These are phyloP conservation scores for Davidsoniella australis DNA, from an alignment of 2,329 filamentous ascomycete genomes.

Conservation along the genomic window DNA sequence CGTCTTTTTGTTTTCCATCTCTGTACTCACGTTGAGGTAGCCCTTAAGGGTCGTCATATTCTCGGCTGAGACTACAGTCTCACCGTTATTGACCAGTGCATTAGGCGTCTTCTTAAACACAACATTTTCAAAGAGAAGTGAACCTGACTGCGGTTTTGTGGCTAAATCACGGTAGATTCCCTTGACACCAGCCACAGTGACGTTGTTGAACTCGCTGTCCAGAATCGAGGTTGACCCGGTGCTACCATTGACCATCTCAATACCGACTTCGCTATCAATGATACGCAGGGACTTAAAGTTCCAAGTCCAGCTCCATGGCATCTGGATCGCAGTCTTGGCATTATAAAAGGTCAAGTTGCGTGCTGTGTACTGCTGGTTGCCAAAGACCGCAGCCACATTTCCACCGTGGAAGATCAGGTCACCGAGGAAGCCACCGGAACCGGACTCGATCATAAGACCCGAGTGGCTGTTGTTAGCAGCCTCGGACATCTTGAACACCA, in stretches of 20 bases:
- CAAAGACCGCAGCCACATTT: conserved; percentile 36
- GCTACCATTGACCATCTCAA: conserved; percentile 46
- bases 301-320: conserved; percentile 66
- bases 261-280: conserved; percentile 44
- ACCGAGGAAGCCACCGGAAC: conserved; percentile 48
- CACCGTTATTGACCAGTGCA: conserved; percentile 24
- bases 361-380: conserved; percentile 57
- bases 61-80: conserved; percentile 23
- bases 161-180: conserved; percentile 31
- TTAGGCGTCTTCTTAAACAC: conserved; percentile 19
- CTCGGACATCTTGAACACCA: conserved; percentile 34
- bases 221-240: conserved; percentile 62
- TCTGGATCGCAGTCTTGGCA: conserved; percentile 48
- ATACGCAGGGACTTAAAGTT: conserved; percentile 51
- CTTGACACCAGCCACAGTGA: conserved; percentile 7
- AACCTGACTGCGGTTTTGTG: conserved; percentile 33
- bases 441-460: conserved; percentile 46
- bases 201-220: conserved; percentile 46
- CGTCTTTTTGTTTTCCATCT: neutral
- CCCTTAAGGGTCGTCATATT: conserved; percentile 17
- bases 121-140: conserved; percentile 32
- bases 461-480: conserved; percentile 30
- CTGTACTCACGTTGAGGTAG: conserved; percentile 12
- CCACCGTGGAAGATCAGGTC: conserved; percentile 59
- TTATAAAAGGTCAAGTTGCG: conserved; percentile 50